Percentiles rank a stretch among this genome's conserved stretches.
Evolutionary conservation across 2,329 filamentous ascomycete genomes (phyloP).

Genomic region (Tolypocladium inflatum): DNA sequence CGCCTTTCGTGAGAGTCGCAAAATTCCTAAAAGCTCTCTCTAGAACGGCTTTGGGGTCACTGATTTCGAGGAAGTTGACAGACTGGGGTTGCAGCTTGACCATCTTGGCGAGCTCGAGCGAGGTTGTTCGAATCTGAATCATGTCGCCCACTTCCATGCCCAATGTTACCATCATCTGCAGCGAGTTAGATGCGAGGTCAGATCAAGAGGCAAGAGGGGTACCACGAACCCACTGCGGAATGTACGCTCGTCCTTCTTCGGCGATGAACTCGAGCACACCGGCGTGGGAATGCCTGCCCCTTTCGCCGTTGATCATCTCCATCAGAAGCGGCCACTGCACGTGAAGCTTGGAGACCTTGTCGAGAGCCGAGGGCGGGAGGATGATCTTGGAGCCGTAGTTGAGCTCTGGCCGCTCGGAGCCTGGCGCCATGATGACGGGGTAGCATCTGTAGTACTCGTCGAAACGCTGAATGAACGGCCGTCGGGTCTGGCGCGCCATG

Average conservation of each 20-base stretch:
- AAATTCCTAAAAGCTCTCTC: conserved; percentile 97
- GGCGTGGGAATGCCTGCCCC: conserved; percentile 74
- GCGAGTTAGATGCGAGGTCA: conserved; percentile 10
- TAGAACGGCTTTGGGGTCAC: conserved; percentile 91
- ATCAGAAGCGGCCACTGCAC: conserved; percentile 97
- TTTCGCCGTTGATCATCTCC: conserved; percentile 84
- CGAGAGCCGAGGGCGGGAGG: conserved; percentile 88
- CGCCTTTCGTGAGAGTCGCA: conserved; percentile 83
- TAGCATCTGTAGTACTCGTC: conserved; percentile 99
- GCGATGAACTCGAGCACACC: conserved; percentile 97
- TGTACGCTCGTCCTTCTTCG: conserved; percentile 91
- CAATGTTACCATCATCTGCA: conserved; percentile 86
- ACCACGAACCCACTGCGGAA: conserved; percentile 77
- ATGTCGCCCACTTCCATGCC: conserved; percentile 86
- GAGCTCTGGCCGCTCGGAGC: conserved; percentile 76
- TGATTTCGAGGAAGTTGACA: conserved; percentile 89
- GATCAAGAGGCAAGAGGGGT: background rate
- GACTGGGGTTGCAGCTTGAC: conserved; percentile 97
- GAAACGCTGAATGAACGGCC: conserved; percentile 62
- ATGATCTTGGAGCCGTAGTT: conserved; percentile 98
- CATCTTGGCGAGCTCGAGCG: conserved; percentile 78
- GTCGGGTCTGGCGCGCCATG: conserved; percentile 36
- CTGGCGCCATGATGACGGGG: conserved; percentile 87
- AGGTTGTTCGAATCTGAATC: conserved; percentile 89
- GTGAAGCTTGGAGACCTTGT: conserved; percentile 92